These are phyloP conservation scores for Luzula sylvatica DNA, from an alignment of 176 grass and related monocot genomes.

Conservation along the genomic window DNA sequence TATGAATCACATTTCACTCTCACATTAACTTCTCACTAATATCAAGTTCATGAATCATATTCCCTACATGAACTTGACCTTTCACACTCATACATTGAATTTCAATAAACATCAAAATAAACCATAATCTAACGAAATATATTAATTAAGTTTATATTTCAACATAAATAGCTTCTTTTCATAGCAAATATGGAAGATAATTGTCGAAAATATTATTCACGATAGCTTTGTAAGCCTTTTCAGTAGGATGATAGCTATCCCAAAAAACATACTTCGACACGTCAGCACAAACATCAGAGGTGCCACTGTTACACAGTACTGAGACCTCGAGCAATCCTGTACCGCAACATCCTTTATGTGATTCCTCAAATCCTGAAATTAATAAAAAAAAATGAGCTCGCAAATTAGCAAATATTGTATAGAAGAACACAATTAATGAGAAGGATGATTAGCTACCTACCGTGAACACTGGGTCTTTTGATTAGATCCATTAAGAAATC, in stretches of 20 bases:
- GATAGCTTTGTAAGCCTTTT: constrained; percentile 48
- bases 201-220: constrained; percentile 44
- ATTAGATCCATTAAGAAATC: constrained; percentile 35
- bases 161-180: no score
- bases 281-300: constrained; percentile 41
- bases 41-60: no score
- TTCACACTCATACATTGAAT: no score
- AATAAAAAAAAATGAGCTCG: not conserved
- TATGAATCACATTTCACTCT: no score
- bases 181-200: constrained; percentile 16
- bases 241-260: constrained; percentile 79
- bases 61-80: no score
- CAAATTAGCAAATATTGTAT: not conserved
- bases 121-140: no score
- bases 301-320: constrained; percentile 30
- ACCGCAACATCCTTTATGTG: constrained; percentile 62
- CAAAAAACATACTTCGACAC: constrained; percentile 53
- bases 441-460: constrained; percentile 20
- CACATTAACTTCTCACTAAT: no score
- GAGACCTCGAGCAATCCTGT: constrained; percentile 64
- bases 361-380: constrained; percentile 38
- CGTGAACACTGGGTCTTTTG: constrained; percentile 14
- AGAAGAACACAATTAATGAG: not conserved
- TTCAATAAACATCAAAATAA: no score
- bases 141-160: no score